phyloP scores from a whole-genome alignment of 2,329 filamentous ascomycete species.

The Alternaria incomplexa region DNA sequence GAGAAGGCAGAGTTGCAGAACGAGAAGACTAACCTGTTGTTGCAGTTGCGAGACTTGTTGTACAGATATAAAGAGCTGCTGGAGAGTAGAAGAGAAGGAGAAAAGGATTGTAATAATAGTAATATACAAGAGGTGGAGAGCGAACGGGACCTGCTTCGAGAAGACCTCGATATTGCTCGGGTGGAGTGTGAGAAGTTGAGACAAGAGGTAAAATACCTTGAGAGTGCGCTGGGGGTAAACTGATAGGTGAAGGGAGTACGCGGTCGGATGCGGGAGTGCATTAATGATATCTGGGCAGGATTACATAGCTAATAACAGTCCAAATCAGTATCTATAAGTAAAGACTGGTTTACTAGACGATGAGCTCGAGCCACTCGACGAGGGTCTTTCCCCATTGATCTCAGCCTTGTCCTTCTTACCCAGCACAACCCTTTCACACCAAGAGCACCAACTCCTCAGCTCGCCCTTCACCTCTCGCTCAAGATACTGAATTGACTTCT shows the following conservation, averaged over 20 bases:
- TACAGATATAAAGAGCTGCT: not conserved
- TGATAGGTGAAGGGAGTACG: no score
- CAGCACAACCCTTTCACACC: conserved; percentile 81
- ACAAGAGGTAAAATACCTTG: not conserved
- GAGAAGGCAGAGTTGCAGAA: not conserved
- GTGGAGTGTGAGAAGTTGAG: not conserved
- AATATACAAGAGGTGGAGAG: no score
- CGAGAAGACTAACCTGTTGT: not conserved
- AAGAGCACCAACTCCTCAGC: conserved; percentile 86
- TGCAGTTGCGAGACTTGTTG: not conserved
- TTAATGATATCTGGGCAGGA: not conserved
- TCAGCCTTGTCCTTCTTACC: conserved; percentile 55
- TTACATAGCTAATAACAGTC: not conserved
- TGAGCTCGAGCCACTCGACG: conserved; percentile 26
- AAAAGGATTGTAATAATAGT: no score
- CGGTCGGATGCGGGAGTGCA: not conserved
- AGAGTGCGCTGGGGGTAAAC: not conserved
- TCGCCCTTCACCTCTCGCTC: conserved; percentile 71
- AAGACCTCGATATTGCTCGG: not conserved
- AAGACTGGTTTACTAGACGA: conserved; percentile 9
- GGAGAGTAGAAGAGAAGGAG: not conserved
- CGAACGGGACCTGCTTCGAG: no score
- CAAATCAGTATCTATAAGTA: conserved; percentile 3
- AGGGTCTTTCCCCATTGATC: conserved; percentile 17
- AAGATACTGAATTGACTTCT: conserved; percentile 63